Conservation (phyloP, 805 yeast genomes). For the Starmerella vaccinii region DNA sequence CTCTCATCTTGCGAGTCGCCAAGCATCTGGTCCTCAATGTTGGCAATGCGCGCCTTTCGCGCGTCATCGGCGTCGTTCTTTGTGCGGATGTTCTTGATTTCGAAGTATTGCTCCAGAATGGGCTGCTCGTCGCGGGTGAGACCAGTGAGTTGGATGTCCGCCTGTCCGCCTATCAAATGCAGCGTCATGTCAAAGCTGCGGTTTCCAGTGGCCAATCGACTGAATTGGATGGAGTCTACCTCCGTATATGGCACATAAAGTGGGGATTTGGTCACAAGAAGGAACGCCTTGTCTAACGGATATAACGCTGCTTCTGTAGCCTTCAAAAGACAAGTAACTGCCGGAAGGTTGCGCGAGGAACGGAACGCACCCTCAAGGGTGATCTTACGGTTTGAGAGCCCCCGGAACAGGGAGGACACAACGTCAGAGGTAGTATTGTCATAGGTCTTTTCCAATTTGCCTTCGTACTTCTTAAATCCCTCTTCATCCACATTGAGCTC, state of each 20-base stretch:
- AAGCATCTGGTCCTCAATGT: conserved; percentile 48
- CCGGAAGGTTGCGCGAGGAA: conserved; percentile 69
- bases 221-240: conserved; percentile 62
- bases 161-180: conserved; percentile 47
- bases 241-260: conserved; percentile 82
- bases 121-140: conserved; percentile 84
- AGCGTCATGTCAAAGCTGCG: conserved; percentile 91
- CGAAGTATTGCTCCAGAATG: conserved; percentile 62
- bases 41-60: conserved; percentile 67
- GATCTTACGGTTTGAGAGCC: conserved; percentile 77
- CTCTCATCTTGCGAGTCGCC: conserved; percentile 38
- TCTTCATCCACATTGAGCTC: conserved; percentile 77
- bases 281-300: conserved; percentile 81
- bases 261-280: conserved; percentile 90
- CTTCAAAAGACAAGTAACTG: conserved; percentile 82
- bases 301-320: conserved; percentile 92
- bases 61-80: conserved; percentile 86
- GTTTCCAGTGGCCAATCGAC: conserved; percentile 63
- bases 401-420: conserved; percentile 76
- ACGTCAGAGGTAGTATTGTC: conserved; percentile 82
- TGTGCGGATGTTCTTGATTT: conserved; percentile 65
- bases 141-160: conserved; percentile 75
- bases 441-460: conserved; percentile 52
- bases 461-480: conserved; percentile 70
- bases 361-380: conserved; percentile 74